Evolutionary conservation across 257 asterid genomes (phyloP).

Genomic region (Capsicum pubescens): DNA sequence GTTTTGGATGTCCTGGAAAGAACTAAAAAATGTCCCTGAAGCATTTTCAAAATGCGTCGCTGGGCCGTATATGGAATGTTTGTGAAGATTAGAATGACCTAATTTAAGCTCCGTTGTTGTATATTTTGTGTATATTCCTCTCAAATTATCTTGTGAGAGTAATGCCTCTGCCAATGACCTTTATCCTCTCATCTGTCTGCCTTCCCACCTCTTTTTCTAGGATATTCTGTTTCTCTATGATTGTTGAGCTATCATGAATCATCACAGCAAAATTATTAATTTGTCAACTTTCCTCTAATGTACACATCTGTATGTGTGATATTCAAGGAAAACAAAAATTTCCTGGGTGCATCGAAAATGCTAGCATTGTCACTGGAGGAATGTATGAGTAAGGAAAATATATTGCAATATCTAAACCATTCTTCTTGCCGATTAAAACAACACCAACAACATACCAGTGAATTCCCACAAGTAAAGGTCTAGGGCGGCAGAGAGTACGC

Average conservation of each 20-base stretch:
- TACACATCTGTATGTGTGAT: neutral
- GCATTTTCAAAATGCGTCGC: neutral
- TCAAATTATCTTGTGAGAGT: neutral
- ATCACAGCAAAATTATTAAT: neutral
- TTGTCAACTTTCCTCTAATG: constrained; percentile 1
- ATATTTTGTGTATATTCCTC: neutral
- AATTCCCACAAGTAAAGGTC: too few relatives aligned
- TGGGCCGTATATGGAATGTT: neutral
- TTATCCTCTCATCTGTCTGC: neutral
- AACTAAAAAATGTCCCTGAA: neutral
- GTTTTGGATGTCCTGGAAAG: neutral
- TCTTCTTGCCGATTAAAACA: neutral
- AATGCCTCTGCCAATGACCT: neutral
- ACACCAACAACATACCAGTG: too few relatives aligned
- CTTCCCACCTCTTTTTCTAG: constrained; percentile 6
- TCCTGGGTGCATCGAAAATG: neutral
- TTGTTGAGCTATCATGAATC: neutral
- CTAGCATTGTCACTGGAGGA: neutral
- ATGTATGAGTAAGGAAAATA: neutral
- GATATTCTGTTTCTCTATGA: constrained; percentile 2
- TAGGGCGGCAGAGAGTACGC: too few relatives aligned
- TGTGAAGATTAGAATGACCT: neutral
- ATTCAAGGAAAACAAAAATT: neutral
- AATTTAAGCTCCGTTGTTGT: neutral
- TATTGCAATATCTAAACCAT: neutral